phyloP scores from a whole-genome alignment of 108 stramenopile genomes.

The Cylindrotheca closterium region DNA sequence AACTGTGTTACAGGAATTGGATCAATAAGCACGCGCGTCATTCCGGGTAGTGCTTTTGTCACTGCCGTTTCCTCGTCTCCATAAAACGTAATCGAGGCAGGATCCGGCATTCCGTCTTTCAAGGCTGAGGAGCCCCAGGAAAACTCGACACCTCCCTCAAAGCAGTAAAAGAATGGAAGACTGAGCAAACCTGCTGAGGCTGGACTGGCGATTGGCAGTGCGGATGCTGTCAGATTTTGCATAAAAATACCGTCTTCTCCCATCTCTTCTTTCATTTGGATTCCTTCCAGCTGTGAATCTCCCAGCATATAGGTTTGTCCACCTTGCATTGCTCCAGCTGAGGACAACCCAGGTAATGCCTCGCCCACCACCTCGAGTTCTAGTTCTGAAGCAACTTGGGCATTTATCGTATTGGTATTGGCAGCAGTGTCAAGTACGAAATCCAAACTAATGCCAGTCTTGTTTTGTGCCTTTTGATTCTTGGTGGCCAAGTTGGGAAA shows the following conservation, averaged over 20 bases:
- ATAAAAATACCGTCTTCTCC: slow-evolving; percentile 53
- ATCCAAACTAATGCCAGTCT: slow-evolving; percentile 64
- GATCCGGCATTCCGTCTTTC: slow-evolving; percentile 4
- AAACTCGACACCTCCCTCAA: slow-evolving; percentile 76
- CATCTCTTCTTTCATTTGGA: slow-evolving; percentile 10
- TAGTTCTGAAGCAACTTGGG: slow-evolving; percentile 62
- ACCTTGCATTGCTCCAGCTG: slow-evolving; percentile 54
- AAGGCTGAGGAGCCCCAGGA: slow-evolving; percentile 33
- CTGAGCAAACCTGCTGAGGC: slow-evolving; percentile 67
- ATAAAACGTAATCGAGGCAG: slow-evolving; percentile 56
- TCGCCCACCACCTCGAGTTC: slow-evolving; percentile 48
- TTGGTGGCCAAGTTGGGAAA: slow-evolving; percentile 73
- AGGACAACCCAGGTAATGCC: slow-evolving; percentile 51
- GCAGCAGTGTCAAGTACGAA: slow-evolving; percentile 77
- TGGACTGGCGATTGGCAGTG: slow-evolving; percentile 65
- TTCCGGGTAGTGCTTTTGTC: slow-evolving; percentile 20
- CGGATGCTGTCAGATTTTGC: slow-evolving; percentile 70
- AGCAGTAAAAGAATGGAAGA: slow-evolving; percentile 67
- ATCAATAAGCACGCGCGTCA: slow-evolving; percentile 43
- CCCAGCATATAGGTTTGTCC: slow-evolving; percentile 68
- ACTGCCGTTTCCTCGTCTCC: slow-evolving; percentile 25
- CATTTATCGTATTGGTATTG: slow-evolving; percentile 73
- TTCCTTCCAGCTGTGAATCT: slow-evolving; percentile 60
- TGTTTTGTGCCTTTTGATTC: slow-evolving; percentile 53
- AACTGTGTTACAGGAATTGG: slow-evolving; percentile 50